Conservation (phyloP, 371 early-diverging fungal species). For the Umbelopsis sp. region DNA sequence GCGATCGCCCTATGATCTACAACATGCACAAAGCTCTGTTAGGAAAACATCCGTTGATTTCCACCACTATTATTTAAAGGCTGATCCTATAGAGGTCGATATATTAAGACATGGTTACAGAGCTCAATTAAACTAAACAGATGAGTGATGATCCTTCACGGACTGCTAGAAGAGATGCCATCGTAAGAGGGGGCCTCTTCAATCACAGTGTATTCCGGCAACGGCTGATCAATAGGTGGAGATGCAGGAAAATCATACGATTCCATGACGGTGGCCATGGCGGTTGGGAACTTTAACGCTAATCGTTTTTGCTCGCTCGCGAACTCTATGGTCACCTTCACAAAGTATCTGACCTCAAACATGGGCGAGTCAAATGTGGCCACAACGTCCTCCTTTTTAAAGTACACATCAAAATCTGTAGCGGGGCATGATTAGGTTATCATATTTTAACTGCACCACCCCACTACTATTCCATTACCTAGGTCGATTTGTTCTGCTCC, state of each 20-base stretch:
- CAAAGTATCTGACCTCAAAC: not conserved
- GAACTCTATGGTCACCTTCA: not conserved
- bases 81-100: too few relatives aligned
- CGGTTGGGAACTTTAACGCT: not conserved
- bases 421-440: not conserved
- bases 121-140: not conserved
- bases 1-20: too few relatives aligned
- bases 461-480: not conserved
- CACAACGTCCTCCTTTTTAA: not conserved
- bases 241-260: not conserved
- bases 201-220: not conserved
- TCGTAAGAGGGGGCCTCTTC: not conserved
- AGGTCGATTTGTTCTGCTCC: not conserved
- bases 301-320: not conserved
- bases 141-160: not conserved
- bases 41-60: too few relatives aligned
- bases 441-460: not conserved
- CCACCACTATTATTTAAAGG: too few relatives aligned
- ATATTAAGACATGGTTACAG: too few relatives aligned
- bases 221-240: not conserved
- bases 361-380: constrained; percentile 2
- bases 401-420: not conserved
- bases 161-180: not conserved
- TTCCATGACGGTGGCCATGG: not conserved
- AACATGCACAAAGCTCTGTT: too few relatives aligned